Conservation (phyloP, 2,329 filamentous ascomycete genomes). For the Blumeriella jaapii region DNA sequence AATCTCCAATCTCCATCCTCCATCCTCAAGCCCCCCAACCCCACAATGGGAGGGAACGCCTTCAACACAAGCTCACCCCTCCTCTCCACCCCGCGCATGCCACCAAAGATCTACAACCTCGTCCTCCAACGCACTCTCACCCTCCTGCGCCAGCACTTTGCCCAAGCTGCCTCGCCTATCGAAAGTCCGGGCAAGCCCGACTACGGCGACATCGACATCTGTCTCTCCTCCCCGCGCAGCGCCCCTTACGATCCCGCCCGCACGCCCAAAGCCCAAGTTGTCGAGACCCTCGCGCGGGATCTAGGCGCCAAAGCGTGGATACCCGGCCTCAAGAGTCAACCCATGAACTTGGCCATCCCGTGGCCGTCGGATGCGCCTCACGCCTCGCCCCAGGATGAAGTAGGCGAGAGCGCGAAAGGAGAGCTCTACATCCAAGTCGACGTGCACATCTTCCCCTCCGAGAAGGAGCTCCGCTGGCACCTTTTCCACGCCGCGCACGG, state of each 20-base stretch:
- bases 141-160: slow-evolving; percentile 40
- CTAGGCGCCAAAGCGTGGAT: slow-evolving; percentile 37
- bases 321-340: slow-evolving; percentile 22
- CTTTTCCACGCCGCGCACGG: slow-evolving; percentile 60
- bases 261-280: slow-evolving; percentile 3
- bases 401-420: slow-evolving; percentile 3
- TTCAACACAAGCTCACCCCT: slow-evolving; percentile 38
- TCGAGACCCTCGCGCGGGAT: slow-evolving; percentile 27
- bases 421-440: slow-evolving; percentile 56
- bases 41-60: slow-evolving; percentile 52
- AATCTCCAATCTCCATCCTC: background rate
- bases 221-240: slow-evolving; percentile 35
- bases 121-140: slow-evolving; percentile 36
- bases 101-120: slow-evolving; percentile 40
- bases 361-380: slow-evolving; percentile 39
- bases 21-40: background rate
- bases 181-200: slow-evolving; percentile 58
- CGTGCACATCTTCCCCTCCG: slow-evolving; percentile 39
- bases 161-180: slow-evolving; percentile 45
- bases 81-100: slow-evolving; percentile 56
- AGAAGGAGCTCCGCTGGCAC: slow-evolving; percentile 44
- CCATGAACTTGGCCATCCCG: slow-evolving; percentile 42
- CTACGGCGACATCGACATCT: slow-evolving; percentile 64
- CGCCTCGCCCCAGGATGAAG: too few relatives aligned
- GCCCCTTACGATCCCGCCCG: slow-evolving; percentile 5